A percentile compares a stretch with the other conserved stretches of the same genome.
Evolutionary conservation across 805 yeast genomes (phyloP).

Genomic region (Debaryomyces maramus): DNA sequence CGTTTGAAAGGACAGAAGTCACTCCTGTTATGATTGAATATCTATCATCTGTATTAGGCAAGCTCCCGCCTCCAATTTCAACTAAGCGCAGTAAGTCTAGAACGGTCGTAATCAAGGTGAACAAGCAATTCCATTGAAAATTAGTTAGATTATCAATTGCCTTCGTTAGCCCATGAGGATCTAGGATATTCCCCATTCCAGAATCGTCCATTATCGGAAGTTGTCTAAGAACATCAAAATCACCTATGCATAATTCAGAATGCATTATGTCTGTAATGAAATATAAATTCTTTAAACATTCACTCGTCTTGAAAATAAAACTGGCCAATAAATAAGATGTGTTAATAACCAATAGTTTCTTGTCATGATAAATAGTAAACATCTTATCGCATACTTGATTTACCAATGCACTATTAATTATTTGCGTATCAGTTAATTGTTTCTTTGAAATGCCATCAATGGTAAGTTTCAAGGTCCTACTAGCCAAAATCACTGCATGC

Average conservation of each 20-base stretch:
- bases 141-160: constrained; percentile 12
- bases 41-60: constrained; percentile 1
- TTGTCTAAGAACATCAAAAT: constrained; percentile 1
- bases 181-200: constrained; percentile 22
- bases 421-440: constrained; percentile 5
- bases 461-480: constrained; percentile 10
- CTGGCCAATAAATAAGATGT: constrained; percentile 31
- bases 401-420: constrained; percentile 5
- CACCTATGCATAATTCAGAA: constrained; percentile 33
- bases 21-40: constrained; percentile 13
- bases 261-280: constrained; percentile 32
- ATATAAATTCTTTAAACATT: constrained; percentile 16
- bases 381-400: constrained; percentile 5
- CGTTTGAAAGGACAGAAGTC: not conserved
- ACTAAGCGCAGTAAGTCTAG: constrained; percentile 31
- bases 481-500: constrained; percentile 13
- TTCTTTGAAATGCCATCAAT: constrained; percentile 13
- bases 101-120: constrained; percentile 28
- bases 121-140: constrained; percentile 29
- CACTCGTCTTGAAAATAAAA: constrained; percentile 28
- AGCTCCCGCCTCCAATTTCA: constrained; percentile 30
- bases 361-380: constrained; percentile 10
- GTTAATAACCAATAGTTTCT: constrained; percentile 33
- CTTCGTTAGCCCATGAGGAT: constrained; percentile 17
- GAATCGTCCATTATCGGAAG: constrained; percentile 17